Conservation (phyloP, 257 asterid genomes). For the Penstemon barbatus region DNA sequence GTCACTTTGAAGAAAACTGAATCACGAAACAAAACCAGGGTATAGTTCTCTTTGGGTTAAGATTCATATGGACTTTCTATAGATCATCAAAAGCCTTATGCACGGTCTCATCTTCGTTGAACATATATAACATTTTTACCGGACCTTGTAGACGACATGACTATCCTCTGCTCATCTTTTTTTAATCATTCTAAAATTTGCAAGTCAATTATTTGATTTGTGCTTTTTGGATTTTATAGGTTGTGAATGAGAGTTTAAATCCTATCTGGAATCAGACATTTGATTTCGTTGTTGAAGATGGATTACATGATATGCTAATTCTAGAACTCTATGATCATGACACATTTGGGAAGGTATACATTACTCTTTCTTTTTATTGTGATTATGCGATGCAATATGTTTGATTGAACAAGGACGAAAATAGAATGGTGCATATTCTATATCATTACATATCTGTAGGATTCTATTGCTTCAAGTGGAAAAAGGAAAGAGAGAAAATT, state of each 20-base stretch:
- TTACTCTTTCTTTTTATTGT: conserved; percentile 12
- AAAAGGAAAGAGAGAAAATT: too few species aligned
- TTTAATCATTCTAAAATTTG: too few species aligned
- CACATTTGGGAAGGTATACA: conserved; percentile 86
- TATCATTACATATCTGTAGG: too few species aligned
- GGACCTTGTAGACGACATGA: neutral
- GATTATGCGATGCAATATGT: conserved; percentile 19
- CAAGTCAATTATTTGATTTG: conserved; percentile 6
- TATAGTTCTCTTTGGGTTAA: conserved; percentile 33
- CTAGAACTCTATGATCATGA: conserved; percentile 91
- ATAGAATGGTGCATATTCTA: neutral
- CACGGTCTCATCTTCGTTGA: neutral
- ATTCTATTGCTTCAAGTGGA: too few species aligned
- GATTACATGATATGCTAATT: conserved; percentile 87
- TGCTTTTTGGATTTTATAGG: conserved; percentile 45
- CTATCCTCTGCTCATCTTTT: neutral
- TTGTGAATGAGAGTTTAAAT: conserved; percentile 76
- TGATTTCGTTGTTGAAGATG: conserved; percentile 96
- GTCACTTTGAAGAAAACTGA: conserved; percentile 75
- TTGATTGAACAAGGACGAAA: neutral
- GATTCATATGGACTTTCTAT: neutral
- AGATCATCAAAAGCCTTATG: neutral
- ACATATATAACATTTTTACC: neutral
- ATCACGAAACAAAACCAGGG: conserved; percentile 84
- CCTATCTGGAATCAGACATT: conserved; percentile 98